These are phyloP conservation scores for Neoscytalidium dimidiatum DNA, from an alignment of 2,329 filamentous ascomycete species.

Conservation along the genomic window DNA sequence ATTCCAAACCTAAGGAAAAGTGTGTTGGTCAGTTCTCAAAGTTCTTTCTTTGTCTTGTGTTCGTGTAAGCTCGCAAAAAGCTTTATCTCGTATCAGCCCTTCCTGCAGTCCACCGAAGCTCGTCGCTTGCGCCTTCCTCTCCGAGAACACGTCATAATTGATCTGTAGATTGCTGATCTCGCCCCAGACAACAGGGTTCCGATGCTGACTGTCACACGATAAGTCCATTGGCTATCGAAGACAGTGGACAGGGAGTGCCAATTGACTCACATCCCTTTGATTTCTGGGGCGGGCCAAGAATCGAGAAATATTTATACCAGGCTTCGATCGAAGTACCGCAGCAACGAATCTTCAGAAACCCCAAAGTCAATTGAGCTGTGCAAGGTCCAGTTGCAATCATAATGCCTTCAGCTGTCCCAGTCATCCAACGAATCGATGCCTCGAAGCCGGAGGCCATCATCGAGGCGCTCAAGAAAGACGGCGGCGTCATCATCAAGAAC, in stretches of 20 bases:
- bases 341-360: background rate
- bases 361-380: background rate
- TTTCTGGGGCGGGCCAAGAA: background rate
- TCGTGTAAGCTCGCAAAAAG: no score
- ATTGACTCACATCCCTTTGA: background rate
- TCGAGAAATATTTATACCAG: background rate
- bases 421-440: background rate
- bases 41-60: no score
- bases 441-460: conserved; percentile 6
- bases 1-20: background rate
- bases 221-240: background rate
- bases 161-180: background rate
- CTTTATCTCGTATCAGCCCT: background rate
- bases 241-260: background rate
- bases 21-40: background rate
- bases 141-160: background rate
- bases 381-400: background rate
- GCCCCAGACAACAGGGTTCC: background rate
- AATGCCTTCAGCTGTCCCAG: conserved; percentile 10
- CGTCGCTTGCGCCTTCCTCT: conserved; percentile 3
- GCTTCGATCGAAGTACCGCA: background rate
- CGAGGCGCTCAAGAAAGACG: conserved; percentile 30
- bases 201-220: background rate
- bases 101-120: background rate
- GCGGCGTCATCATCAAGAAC: conserved; percentile 41